Percentiles rank a stretch among this genome's conserved stretches.
These are phyloP conservation scores for Cephalotrichum gorgonifer DNA, from an alignment of 2,329 filamentous ascomycete species.

Conservation along the genomic window DNA sequence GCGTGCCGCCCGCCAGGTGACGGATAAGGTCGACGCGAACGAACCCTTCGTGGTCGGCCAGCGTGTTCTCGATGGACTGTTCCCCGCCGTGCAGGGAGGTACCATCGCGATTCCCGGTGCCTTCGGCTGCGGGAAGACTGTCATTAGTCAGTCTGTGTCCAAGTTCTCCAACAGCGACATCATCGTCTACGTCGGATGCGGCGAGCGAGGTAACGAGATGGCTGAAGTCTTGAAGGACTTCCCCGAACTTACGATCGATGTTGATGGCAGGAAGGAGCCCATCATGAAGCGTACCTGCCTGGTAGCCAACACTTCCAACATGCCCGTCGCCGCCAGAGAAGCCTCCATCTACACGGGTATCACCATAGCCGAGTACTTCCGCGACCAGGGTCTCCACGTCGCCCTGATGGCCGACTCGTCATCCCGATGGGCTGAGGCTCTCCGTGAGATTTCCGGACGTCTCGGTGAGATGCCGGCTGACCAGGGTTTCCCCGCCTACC, in stretches of 20 bases:
- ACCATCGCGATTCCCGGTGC: slow-evolving; percentile 97
- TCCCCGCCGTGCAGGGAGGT: slow-evolving; percentile 92
- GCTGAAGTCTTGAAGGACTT: slow-evolving; percentile 99
- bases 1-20: slow-evolving; percentile 84
- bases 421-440: slow-evolving; percentile 95
- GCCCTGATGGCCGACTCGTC: slow-evolving; percentile 99
- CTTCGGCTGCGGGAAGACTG: slow-evolving; percentile 98
- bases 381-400: slow-evolving; percentile 92
- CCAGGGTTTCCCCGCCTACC: slow-evolving; percentile 97
- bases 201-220: slow-evolving; percentile 98
- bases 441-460: slow-evolving; percentile 97
- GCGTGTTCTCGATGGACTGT: slow-evolving; percentile 89
- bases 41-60: slow-evolving; percentile 94
- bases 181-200: slow-evolving; percentile 89
- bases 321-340: slow-evolving; percentile 97
- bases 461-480: slow-evolving; percentile 99
- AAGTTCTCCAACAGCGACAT: slow-evolving; percentile 99
- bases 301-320: slow-evolving; percentile 99
- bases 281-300: slow-evolving; percentile 99
- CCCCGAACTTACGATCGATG: slow-evolving; percentile 90
- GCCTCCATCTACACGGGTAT: slow-evolving; percentile 98
- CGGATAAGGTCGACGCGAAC: slow-evolving; percentile 82
- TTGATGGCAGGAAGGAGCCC: slow-evolving; percentile 89
- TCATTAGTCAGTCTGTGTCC: slow-evolving; percentile 96
- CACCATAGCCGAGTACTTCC: slow-evolving; percentile 91